Base-by-base conservation (phyloP, 306 rosid genomes). In the Medicago truncatula region DNA sequence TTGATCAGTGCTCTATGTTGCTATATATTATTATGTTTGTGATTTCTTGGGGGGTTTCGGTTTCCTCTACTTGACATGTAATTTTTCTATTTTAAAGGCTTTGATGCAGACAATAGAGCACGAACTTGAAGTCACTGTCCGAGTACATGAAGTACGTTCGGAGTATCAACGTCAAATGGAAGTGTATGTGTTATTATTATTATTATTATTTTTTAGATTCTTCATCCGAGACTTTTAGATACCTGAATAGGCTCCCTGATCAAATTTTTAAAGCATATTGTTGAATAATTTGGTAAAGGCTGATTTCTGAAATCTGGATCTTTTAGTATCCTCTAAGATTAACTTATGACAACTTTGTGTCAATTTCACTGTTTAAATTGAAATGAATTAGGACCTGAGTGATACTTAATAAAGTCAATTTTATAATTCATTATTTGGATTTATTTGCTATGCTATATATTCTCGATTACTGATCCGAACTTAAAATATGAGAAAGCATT, bases 141-240 rank as follows among this genome's bases (percentile, higher is more conserved):
- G 96, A 70, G 96, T 91, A 28, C 92, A 95, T 78, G 99, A 95
- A 90, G 99, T 95, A 9, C 97, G 99, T 57, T 74, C 85, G 47
- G 97, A 88, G 77, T 92, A 95, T 68, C 97, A 86, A 70, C 95
- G 97, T 69, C 99, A 92, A 83, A 90, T 82, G 83, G 96, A 90
- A 84, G 99, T 88, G 99, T 95, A 84, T 46, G 97, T 80, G 43
- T 50, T 70, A 28, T 54, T 68, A n/a, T n/a, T n/a, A n/a, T 65
- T 64, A 49, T 13, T 23, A 1, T 25, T 25, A 3, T 28, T 3
- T 72, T 67, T 71, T 57, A 16, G 5, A 46, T 60, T 67, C 39
- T 74, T 67, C 15, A 72, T 50, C 3, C 5, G 28, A 53, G 61
- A 70, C 21, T 38, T 54, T 34, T 2, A 23, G 49, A 56, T 25